Evolutionary conservation across 2,329 filamentous ascomycete genomes (phyloP), one percentile per base, ranked within the genome.

Genomic region (Ophiostoma novo-ulmi): DNA sequence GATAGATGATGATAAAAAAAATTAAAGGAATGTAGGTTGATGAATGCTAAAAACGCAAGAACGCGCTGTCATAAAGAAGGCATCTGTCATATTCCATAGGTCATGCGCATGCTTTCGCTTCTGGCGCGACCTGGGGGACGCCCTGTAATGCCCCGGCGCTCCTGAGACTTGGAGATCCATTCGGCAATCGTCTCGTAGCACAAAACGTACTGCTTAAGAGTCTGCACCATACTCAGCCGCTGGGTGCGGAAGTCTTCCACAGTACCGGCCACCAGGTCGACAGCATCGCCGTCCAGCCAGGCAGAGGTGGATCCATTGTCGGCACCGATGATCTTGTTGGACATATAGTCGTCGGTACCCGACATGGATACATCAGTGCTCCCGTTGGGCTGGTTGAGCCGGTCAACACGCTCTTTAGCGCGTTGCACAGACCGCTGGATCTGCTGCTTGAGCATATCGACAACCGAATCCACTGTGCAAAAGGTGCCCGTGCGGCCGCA

Each of bases 401-500:
- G 66, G 17, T 64, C 22, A 13, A 39, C 64, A 5, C 35, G 31
- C 36, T 26, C 65, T 67, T 67, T 41, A n/a, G 38, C 65, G 36
- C 36, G 63, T 20, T 67, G 65, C 36, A 58, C 35, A 14, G 64
- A 35, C 11, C 65, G 63, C 48, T 70, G 73, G 17, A 67, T 86
- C 79, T 97, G 93, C n/a, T 92, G 88, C 81, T 97, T 97, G 72
- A 99, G 82, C 91, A 97, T 97, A 79, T 97, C 94, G 71, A 98
- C 90, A 10, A 98, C 95, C 55, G 91, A 94, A 78, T 98, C 95
- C 20, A 98, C 93, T 0, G 95, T 97, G 79, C 95, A 98, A 77
- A 98, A 99, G 0, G 95, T 94, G 3, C 95, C 95, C 0, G 95
- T 99, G 17, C 95, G 90, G 0, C 95, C 95, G 80, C 95, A 99